These are phyloP conservation scores for Trichoderma asperelloides DNA, from an alignment of 495 filamentous ascomycete genomes.

Conservation along the genomic window DNA sequence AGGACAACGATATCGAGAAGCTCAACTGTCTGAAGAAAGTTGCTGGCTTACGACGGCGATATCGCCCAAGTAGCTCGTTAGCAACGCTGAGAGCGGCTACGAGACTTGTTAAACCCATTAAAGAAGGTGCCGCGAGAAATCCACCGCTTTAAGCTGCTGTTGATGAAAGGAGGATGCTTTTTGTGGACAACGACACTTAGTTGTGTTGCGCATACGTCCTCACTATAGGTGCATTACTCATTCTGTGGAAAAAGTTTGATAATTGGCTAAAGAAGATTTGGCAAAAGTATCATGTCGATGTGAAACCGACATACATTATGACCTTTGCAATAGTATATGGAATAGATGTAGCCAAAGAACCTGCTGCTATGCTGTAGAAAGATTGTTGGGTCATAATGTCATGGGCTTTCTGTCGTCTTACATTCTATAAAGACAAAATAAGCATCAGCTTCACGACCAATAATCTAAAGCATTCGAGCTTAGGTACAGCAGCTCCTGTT, in stretches of 20 bases:
- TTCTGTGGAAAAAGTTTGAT: neutral
- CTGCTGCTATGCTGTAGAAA: neutral
- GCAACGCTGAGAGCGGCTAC: neutral
- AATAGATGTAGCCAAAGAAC: neutral
- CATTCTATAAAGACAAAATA: no score
- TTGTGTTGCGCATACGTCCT: slow-evolving; percentile 2
- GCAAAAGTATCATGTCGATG: neutral
- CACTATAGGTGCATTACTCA: neutral
- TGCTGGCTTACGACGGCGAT: neutral
- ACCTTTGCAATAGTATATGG: neutral
- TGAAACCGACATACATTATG: neutral
- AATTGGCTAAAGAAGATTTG: neutral
- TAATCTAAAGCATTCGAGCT: no score
- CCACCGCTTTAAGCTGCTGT: neutral
- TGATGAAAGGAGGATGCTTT: neutral
- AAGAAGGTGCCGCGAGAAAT: slow-evolving; percentile 3
- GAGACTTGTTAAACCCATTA: neutral
- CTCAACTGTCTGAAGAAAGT: neutral
- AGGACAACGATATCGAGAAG: neutral
- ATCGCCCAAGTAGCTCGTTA: neutral
- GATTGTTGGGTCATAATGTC: neutral
- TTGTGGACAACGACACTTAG: neutral
- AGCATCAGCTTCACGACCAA: neutral
- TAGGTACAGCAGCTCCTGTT: no score
- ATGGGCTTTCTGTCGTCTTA: neutral